Evolutionary conservation across 116 monocot species (phyloP).

Genomic region (Trichopus zeylanicus): DNA sequence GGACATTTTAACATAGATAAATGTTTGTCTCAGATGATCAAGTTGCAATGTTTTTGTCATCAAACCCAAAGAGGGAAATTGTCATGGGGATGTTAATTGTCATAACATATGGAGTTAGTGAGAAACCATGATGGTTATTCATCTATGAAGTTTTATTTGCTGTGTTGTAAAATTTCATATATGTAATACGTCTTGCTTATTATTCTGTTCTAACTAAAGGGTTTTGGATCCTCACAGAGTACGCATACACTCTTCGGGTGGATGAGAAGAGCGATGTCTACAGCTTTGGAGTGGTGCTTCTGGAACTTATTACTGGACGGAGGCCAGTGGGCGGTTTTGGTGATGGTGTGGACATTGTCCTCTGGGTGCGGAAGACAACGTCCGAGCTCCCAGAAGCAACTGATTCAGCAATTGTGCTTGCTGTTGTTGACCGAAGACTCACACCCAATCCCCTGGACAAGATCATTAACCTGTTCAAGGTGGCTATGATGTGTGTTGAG

Average conservation of each 20-base stretch:
- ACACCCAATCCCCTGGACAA: conserved; percentile 22
- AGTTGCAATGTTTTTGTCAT: too few species aligned
- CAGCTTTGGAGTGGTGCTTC: too few species aligned
- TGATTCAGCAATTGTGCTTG: conserved; percentile 22
- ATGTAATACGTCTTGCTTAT: not conserved
- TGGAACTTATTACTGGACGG: conserved; percentile 78
- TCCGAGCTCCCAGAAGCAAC: conserved; percentile 18
- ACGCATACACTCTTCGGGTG: conserved; percentile 89
- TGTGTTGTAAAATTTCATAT: too few species aligned
- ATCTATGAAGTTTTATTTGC: too few species aligned
- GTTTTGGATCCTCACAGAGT: conserved; percentile 42
- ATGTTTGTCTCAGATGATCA: too few species aligned
- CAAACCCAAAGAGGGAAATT: too few species aligned
- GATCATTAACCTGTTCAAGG: conserved; percentile 52
- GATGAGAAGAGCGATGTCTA: too few species aligned
- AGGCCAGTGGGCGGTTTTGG: conserved; percentile 89
- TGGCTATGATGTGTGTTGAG: conserved; percentile 82
- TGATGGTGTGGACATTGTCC: conserved; percentile 83
- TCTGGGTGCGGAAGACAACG: conserved; percentile 70
- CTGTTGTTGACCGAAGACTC: conserved; percentile 40
- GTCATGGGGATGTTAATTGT: too few species aligned
- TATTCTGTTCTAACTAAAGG: not conserved
- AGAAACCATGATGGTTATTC: too few species aligned
- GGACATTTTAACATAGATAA: too few species aligned
- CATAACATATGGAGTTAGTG: too few species aligned